Conservation (phyloP, 2,329 filamentous ascomycete genomes). For the Trichoderma guizhouense region DNA sequence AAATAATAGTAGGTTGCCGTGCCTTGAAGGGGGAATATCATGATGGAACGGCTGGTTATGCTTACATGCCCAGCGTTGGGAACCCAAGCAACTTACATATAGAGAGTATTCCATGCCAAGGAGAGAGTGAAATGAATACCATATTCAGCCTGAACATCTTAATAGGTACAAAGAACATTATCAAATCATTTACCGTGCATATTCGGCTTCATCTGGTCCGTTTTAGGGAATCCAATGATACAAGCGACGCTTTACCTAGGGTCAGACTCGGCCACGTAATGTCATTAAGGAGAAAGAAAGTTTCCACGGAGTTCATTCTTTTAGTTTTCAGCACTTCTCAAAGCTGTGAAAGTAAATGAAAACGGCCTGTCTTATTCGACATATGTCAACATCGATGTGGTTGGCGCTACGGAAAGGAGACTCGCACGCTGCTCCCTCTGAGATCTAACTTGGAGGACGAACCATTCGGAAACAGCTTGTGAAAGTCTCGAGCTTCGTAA, state of each 20-base stretch:
- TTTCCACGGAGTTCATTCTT: not conserved
- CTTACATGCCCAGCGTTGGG: not conserved
- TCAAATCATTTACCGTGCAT: not conserved
- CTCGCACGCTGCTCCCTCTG: no score
- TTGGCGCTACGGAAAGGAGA: no score
- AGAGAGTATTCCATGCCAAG: not conserved
- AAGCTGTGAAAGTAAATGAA: not conserved
- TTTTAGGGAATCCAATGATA: not conserved
- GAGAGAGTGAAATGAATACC: not conserved
- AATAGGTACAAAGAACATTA: not conserved
- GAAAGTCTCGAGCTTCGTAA: no score
- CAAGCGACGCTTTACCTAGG: not conserved
- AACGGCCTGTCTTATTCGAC: not conserved
- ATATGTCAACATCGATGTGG: not conserved
- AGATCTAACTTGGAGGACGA: no score
- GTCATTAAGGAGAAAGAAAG: not conserved
- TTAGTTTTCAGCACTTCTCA: not conserved
- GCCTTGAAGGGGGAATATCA: accelerated
- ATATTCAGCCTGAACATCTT: not conserved
- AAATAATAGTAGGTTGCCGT: not conserved
- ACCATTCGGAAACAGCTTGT: no score
- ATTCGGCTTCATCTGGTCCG: not conserved
- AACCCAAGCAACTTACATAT: not conserved
- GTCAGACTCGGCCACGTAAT: not conserved
- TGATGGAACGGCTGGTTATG: not conserved